Conservation (phyloP, 306 rosid genomes). For the Sphenostylis stenocarpa region DNA sequence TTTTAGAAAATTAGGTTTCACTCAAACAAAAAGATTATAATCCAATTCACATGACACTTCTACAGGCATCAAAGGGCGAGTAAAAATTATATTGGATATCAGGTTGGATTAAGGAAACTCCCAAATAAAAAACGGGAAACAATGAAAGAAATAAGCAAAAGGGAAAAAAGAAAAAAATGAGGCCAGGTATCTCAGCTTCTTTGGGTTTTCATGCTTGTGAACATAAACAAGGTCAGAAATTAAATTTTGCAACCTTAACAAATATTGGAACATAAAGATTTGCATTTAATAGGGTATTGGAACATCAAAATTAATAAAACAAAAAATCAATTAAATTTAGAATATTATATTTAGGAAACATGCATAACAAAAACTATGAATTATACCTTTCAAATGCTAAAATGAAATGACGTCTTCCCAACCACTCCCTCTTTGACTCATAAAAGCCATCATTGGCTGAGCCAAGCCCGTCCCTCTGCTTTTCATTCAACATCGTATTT, state of each 20-base stretch:
- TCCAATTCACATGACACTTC: too few relatives aligned
- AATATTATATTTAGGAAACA: background rate
- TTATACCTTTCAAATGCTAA: slow-evolving; percentile 88
- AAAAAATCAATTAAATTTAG: background rate
- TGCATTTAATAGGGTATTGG: background rate
- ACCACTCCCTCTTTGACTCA: slow-evolving; percentile 96
- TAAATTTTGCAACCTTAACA: background rate
- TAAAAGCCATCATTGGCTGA: slow-evolving; percentile 91
- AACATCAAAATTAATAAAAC: background rate
- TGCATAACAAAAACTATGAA: background rate
- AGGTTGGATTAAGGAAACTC: background rate
- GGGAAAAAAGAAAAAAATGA: background rate
- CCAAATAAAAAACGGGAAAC: background rate
- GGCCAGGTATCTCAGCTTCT: background rate
- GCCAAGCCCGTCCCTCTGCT: slow-evolving; percentile 82
- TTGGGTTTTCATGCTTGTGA: slow-evolving; percentile 4
- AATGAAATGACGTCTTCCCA: slow-evolving; percentile 87
- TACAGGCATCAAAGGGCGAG: background rate
- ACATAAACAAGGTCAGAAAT: background rate
- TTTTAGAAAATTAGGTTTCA: too few relatives aligned
- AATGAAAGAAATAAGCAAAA: background rate
- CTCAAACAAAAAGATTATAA: too few relatives aligned
- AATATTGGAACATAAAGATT: background rate
- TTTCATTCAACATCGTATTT: slow-evolving; percentile 76
- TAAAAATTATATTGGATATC: slow-evolving; percentile 11